Evolutionary conservation across 192 early-diverging fungal species (phyloP), one percentile per base, ranked within the genome.

Genomic region (Lobosporangium transversale): DNA sequence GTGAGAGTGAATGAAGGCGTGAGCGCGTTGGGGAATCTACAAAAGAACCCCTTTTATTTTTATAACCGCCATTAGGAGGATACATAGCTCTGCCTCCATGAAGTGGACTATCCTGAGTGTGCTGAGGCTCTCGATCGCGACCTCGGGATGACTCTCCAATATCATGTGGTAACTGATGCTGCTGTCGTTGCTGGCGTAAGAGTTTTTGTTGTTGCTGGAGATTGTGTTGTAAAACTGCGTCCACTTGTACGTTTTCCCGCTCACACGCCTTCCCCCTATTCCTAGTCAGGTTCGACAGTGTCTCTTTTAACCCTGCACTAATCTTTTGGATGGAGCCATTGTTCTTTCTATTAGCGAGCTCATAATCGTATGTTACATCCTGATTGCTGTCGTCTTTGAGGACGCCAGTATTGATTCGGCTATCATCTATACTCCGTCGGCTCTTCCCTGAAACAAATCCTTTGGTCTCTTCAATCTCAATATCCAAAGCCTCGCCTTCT

Each of bases 361-460:
- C 66, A 0, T 36, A 21, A 24, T 65, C 69, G 11, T 43, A 4
- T 0, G 44, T 45, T 4, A 15, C 29, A 30, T 48, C n/a, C 10
- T n/a, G 17, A 4, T 32, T 45, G 23, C 27, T 18, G 27, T 43
- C 45, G 1, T 10, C 3, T 9, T 20, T 48, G 17, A 24, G 42
- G n/a, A 29, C 47, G 17, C 33, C 17, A n/a, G n/a, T n/a, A n/a
- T n/a, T n/a, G n/a, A n/a, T n/a, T n/a, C n/a, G n/a, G n/a, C n/a
- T n/a, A n/a, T n/a, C n/a, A 26, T 70, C 68, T 0, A 70, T 49
- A 40, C 68, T 70, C 17, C 32, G 52, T 7, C 68, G 68, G 52
- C 58, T 70, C 58, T 60, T 66, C 8, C 70, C 70, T 0, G 70
- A 66, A 7, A 75, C 62, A 47, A 75, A 75, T 8, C 70, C 70